Conservation (phyloP, 306 rosid genomes). For the Gynostemma pentaphyllum region DNA sequence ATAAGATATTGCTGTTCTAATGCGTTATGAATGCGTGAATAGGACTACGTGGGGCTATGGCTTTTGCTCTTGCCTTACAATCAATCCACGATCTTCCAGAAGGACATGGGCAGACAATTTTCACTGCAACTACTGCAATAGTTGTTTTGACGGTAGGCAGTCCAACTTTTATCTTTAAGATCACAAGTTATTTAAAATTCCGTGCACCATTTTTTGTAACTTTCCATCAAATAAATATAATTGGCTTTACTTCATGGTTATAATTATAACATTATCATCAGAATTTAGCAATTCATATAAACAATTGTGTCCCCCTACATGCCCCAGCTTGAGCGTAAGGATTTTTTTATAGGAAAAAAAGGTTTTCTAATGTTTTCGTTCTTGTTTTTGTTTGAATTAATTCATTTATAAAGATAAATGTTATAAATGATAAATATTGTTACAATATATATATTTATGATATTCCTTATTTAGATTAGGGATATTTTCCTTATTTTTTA, state of each 20-base stretch:
- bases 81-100: slow-evolving; percentile 97
- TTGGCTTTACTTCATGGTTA: background rate
- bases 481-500: no score
- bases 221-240: background rate
- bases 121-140: slow-evolving; percentile 97
- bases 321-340: background rate
- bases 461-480: no score
- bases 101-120: slow-evolving; percentile 97
- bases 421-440: no score
- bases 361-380: background rate
- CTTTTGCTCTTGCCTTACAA: slow-evolving; percentile 97
- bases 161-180: slow-evolving; percentile 8
- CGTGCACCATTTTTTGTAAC: background rate
- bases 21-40: slow-evolving; percentile 3
- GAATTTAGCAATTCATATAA: background rate
- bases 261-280: background rate
- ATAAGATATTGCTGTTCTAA: background rate
- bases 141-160: slow-evolving; percentile 84
- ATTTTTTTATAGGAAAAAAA: background rate
- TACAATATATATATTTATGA: no score
- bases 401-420: no score
- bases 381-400: no score
- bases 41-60: slow-evolving; percentile 99
- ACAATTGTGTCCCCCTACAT: background rate
- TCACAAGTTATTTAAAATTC: background rate